These are phyloP conservation scores for Xylariaceae sp. DNA, from an alignment of 2,329 filamentous ascomycete species.

Conservation along the genomic window DNA sequence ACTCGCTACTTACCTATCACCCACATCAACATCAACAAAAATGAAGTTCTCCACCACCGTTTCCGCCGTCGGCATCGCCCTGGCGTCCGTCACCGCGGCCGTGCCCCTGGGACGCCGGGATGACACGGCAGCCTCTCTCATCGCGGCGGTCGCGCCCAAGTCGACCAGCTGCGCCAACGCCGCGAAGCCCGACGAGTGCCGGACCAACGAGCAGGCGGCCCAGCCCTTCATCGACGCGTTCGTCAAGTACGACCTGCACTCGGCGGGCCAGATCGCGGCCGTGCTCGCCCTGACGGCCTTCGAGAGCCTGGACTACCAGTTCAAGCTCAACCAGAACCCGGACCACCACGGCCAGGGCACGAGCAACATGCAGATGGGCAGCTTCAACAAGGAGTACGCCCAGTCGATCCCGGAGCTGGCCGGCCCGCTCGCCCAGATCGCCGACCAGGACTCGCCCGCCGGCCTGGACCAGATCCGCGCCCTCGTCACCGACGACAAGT, in stretches of 20 bases:
- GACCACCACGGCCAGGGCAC: slow-evolving; percentile 67
- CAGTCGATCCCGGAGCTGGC: slow-evolving; percentile 35
- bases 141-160: slow-evolving; percentile 48
- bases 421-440: slow-evolving; percentile 25
- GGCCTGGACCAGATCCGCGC: slow-evolving; percentile 38
- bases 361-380: slow-evolving; percentile 46
- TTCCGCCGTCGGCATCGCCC: slow-evolving; percentile 20
- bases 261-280: slow-evolving; percentile 59
- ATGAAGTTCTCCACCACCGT: slow-evolving; percentile 27
- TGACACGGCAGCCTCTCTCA: slow-evolving; percentile 20
- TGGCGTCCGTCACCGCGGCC: slow-evolving; percentile 24
- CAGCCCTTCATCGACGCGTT: slow-evolving; percentile 53
- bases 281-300: slow-evolving; percentile 65
- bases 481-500: slow-evolving; percentile 42
- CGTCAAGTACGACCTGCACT: slow-evolving; percentile 48
- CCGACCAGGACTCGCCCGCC: slow-evolving; percentile 17
- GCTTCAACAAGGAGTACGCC: slow-evolving; percentile 45
- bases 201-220: slow-evolving; percentile 57
- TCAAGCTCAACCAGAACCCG: slow-evolving; percentile 59
- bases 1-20: background rate
- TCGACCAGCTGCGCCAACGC: slow-evolving; percentile 46
- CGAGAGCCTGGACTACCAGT: slow-evolving; percentile 65
- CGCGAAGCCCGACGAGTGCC: slow-evolving; percentile 54
- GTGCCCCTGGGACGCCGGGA: slow-evolving; percentile 4
- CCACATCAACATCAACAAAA: slow-evolving; percentile 15